Evolutionary conservation across 148 eudicot species (phyloP), one percentile per base, ranked within the genome.

Genomic region (Rhododendron ferrugineum): DNA sequence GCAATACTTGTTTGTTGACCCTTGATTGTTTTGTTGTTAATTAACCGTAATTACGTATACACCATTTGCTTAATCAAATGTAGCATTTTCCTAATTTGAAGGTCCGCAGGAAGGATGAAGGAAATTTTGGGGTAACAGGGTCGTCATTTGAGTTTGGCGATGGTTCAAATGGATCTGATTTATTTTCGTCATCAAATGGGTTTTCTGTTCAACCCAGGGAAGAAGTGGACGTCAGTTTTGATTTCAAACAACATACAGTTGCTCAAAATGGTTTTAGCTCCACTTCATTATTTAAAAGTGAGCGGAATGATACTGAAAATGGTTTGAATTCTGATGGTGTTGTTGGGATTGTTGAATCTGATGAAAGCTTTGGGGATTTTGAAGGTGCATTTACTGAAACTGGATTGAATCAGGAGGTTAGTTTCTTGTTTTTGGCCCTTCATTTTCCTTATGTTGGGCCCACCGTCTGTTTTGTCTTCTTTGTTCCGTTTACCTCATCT

Each of bases 351-450:
- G 92, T 87, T 86, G 94, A 91, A 76, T 85, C 81, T 74, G 94
- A 92, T 84, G 97, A 93, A 64, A 74, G 81, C 81, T 92, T 92
- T 91, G 98, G 96, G 77, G 93, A 95, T 32, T 95, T 95, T 68
- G 42, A 90, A 50, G 90, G 89, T 79, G 96, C 95, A 72, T 81
- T 88, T 82, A 84, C 88, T 83, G 91, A 88, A 79, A 58, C 82
- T 86, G 94, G 60, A 74, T 76, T 85, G 47, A 88, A 84, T 79
- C 84, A 87, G 50, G 88, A 89, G 98, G 98, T 94, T 60, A 58
- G 84, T 84, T 85, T 6, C 82, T 54, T 14, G 72, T 88, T 84
- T 28, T 80, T 77, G 20, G 28, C 70, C 40, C 42, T 83, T 86
- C 28, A 23, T 76, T 64, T 77, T 66, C 64, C 4, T 62, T 11